Conservation (phyloP, 2,329 filamentous ascomycete genomes). For the Aspergillus carbonarius region DNA sequence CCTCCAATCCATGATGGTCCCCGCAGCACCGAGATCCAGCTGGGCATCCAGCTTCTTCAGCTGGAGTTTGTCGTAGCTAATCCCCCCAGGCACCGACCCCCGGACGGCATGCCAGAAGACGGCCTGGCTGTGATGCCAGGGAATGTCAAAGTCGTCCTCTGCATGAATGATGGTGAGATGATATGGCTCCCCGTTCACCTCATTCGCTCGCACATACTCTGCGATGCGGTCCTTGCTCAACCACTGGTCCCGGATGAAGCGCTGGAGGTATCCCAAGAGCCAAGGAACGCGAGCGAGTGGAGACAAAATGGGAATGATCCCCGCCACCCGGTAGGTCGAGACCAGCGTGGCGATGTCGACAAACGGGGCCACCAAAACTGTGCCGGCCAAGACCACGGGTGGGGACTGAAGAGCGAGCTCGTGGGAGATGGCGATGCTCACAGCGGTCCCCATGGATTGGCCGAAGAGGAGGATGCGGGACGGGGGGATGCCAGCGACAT, state of each 20-base stretch:
- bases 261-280: slow-evolving; percentile 11
- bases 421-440: slow-evolving; percentile 47
- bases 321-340: slow-evolving; percentile 58
- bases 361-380: slow-evolving; percentile 59
- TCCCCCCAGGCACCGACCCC: background rate
- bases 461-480: slow-evolving; percentile 59
- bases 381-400: slow-evolving; percentile 54
- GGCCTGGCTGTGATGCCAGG: slow-evolving; percentile 20
- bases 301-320: slow-evolving; percentile 54
- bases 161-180: slow-evolving; percentile 36
- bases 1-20: slow-evolving; percentile 8
- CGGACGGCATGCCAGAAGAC: slow-evolving; percentile 7
- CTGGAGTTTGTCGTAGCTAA: slow-evolving; percentile 1
- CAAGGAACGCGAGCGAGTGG: slow-evolving; percentile 51
- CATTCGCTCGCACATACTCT: slow-evolving; percentile 2
- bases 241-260: slow-evolving; percentile 15
- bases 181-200: slow-evolving; percentile 24
- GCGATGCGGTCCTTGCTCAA: slow-evolving; percentile 9
- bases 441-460: slow-evolving; percentile 60
- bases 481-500: slow-evolving; percentile 53
- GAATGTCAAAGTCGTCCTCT: slow-evolving; percentile 37
- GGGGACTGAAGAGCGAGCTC: slow-evolving; percentile 44
- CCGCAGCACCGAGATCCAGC: slow-evolving; percentile 5
- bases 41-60: background rate
- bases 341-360: slow-evolving; percentile 55